These are phyloP conservation scores for Arthrobotrys iridis DNA, from an alignment of 2,329 filamentous ascomycete genomes.

Conservation along the genomic window DNA sequence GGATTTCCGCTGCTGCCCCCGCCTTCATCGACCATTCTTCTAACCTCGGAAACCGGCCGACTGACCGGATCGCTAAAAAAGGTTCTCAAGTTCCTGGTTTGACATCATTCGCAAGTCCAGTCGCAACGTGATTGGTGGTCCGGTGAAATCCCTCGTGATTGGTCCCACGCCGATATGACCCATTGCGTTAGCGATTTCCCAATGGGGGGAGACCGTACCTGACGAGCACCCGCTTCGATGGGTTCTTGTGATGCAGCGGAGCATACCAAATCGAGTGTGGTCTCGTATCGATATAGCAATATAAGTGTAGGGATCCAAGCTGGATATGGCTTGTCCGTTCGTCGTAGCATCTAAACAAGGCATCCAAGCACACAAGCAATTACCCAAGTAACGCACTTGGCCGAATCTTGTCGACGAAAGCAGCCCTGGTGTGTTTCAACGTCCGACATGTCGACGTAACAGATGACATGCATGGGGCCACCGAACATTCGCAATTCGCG, in stretches of 20 bases:
- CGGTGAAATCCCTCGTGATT: too few species aligned
- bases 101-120: conserved; percentile 33
- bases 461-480: conserved; percentile 2
- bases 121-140: conserved; percentile 20
- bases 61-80: conserved; percentile 11
- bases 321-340: neutral
- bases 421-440: conserved; percentile 24
- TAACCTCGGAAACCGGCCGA: conserved; percentile 51
- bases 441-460: conserved; percentile 47
- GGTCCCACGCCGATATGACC: neutral
- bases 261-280: neutral
- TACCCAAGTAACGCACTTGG: neutral
- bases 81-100: conserved; percentile 21
- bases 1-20: conserved; percentile 34
- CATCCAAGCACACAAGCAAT: neutral
- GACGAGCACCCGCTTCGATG: conserved; percentile 9
- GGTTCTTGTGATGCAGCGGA: neutral
- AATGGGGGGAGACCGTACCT: neutral
- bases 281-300: neutral
- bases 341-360: neutral
- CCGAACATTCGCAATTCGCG: conserved; percentile 7
- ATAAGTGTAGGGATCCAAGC: neutral
- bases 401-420: neutral
- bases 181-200: conserved; percentile 33
- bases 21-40: neutral